Conservation (phyloP, 345 rosid genomes). For the Hibiscus mutabilis region DNA sequence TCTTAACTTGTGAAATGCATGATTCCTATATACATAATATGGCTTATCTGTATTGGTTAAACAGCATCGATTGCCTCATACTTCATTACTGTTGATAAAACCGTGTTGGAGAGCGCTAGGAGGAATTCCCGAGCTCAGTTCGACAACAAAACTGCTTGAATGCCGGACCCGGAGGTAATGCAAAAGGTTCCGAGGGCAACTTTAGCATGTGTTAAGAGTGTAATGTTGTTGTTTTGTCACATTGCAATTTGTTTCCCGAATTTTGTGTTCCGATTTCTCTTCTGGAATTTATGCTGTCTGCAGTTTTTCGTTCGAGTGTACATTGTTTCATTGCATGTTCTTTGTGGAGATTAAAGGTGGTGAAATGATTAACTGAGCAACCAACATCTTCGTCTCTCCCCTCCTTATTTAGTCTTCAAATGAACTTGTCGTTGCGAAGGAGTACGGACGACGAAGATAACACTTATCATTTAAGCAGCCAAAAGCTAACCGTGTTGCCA, state of each 20-base stretch:
- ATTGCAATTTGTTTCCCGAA: background rate
- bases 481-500: no score
- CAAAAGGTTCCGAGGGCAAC: background rate
- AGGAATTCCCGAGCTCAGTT: slow-evolving; percentile 29
- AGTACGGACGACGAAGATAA: no score
- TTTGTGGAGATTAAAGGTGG: background rate
- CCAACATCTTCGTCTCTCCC: no score
- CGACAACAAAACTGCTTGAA: slow-evolving; percentile 22
- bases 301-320: background rate
- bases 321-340: background rate
- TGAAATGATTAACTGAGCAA: no score
- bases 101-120: slow-evolving; percentile 53
- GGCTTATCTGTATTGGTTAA: background rate
- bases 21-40: background rate
- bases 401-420: no score
- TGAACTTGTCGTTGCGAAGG: no score
- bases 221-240: background rate
- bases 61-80: slow-evolving; percentile 53
- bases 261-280: background rate
- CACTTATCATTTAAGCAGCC: no score
- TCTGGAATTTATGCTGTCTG: background rate
- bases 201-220: no score
- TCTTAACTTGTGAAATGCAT: background rate
- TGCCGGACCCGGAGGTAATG: background rate
- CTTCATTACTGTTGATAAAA: slow-evolving; percentile 60